Evolutionary conservation across 805 yeast species (phyloP), one percentile per base, ranked within the genome.

Genomic region (Saccharomycopsis sp.): DNA sequence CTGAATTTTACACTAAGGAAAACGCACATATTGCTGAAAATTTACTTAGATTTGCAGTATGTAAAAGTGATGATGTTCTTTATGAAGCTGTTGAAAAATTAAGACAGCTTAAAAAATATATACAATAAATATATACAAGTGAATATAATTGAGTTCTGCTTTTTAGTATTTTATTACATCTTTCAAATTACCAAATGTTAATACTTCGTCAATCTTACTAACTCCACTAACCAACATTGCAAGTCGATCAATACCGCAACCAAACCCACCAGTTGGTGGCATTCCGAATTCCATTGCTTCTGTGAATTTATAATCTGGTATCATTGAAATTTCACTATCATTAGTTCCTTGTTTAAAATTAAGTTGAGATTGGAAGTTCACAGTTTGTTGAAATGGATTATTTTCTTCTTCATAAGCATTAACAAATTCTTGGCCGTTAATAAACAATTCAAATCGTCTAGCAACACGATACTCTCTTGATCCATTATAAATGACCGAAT

Each of bases 201-300:
- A 60, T 1, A 87, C 94, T 9, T 75, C 75, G 43, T 82, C 90
- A 14, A 93, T 88, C 23, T 95, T 67, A 17, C 65, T 65, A 33
- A 72, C 63, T 0, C 75, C 80, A 3, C 83, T 72, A 26, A 90
- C 64, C 16, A 86, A 61, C 97, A 90, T 87, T 42, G 81, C 79
- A 62, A 90, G 65, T 75, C 98, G 84, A 70, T 90, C 98, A 56
- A 90, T 89, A 77, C 98, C 98, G 71, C 95, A 83, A 58, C 98
- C 98, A 97, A 97, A 90, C 57, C 98, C 98, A 66, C 95, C 97
- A 57, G 97, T 93, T 59, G 98, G 98, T 2, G 97, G 97, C 65
- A 93, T 73, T 1, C 96, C 97, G 72, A 81, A 85, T 58, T 86
- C 90, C 89, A 93, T 79, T 13, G 81, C 75, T 35, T 74, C 71